Evolutionary conservation across 768 basidiomycete genomes (phyloP).

Genomic region (Amyloporia xantha): DNA sequence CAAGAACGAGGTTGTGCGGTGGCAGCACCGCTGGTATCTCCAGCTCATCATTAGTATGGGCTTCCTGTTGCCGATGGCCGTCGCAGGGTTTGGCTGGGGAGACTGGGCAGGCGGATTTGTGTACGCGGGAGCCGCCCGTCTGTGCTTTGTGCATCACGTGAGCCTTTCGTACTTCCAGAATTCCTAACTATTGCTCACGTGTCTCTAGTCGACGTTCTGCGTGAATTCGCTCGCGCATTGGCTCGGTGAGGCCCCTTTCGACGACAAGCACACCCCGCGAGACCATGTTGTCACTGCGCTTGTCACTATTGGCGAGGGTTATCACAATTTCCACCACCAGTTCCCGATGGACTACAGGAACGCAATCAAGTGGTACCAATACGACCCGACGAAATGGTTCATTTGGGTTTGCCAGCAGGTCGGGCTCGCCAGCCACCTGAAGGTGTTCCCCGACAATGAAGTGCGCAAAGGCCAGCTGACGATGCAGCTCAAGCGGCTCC

Average conservation of each 20-base stretch:
- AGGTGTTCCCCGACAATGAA: constrained; percentile 84
- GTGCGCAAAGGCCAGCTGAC: constrained; percentile 75
- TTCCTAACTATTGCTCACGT: background rate
- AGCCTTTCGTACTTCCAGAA: constrained; percentile 7
- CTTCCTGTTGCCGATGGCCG: constrained; percentile 37
- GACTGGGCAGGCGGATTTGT: constrained; percentile 49
- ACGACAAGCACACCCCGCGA: constrained; percentile 48
- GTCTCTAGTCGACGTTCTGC: constrained; percentile 41
- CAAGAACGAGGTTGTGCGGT: constrained; percentile 39
- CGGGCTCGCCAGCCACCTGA: constrained; percentile 75
- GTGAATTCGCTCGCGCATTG: constrained; percentile 57
- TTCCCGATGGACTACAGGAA: constrained; percentile 53
- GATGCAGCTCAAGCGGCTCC: constrained; percentile 77
- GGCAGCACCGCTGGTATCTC: constrained; percentile 47
- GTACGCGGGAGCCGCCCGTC: constrained; percentile 41
- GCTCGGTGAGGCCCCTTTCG: constrained; percentile 48
- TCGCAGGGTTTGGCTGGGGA: constrained; percentile 45
- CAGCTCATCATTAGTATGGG: constrained; percentile 37
- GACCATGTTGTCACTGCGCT: constrained; percentile 44
- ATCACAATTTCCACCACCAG: constrained; percentile 73
- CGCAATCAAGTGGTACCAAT: constrained; percentile 58
- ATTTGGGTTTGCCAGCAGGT: constrained; percentile 57
- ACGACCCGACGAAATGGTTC: constrained; percentile 75
- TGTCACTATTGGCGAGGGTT: constrained; percentile 69
- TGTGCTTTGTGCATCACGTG: constrained; percentile 47